Evolutionary conservation across 805 yeast species (phyloP), one percentile per base, ranked within the genome.

Genomic region (Sugiyamaella boreocaroliniensis): DNA sequence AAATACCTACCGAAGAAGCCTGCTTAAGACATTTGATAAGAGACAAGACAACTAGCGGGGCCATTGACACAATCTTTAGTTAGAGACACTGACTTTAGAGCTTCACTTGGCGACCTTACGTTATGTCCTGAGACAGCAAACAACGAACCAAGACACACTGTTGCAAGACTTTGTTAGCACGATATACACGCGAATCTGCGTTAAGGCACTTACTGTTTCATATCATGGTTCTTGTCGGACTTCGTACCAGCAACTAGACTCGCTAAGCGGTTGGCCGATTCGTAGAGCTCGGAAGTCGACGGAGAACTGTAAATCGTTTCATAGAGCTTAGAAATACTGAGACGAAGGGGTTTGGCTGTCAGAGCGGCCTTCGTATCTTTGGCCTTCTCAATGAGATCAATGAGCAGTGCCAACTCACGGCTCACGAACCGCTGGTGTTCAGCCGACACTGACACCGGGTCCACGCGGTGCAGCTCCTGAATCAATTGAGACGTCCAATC

Each of bases 41-140:
- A 5, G 70, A 61, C 3, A 65, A 53, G 10, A 59, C 65, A 1
- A 62, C 58, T 19, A 65, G 58, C 2, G 71, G 67, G 12, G 69
- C 66, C 53, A 67, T 46, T 5, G 71, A 66, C 22, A 64, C 54
- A 20, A 66, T 57, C 64, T 63, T 20, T 16, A 12, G 34, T 53
- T 34, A 51, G 53, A 16, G 14, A 10, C 32, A 14, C 12, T 18
- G 18, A 16, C 18, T 9, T 12, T 20, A 16, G 14, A 15, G 40
- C 44, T n/a, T 40, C 29, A 16, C 19, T 26, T 11, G 40, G 14
- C n/a, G 15, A 12, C 48, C 65, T 29, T 55, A 64, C 65, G 19
- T 60, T 56, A 14, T 57, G 59, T 4, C 70, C 70, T 2, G 64
- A 63, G 4, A 55, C 57, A 20, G 49, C 58, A 51, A 55, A 66